Percentiles rank a stretch among this genome's conserved stretches.
Conservation (phyloP, 1,284 basidiomycete species). For the Rhodotorula sp. region DNA sequence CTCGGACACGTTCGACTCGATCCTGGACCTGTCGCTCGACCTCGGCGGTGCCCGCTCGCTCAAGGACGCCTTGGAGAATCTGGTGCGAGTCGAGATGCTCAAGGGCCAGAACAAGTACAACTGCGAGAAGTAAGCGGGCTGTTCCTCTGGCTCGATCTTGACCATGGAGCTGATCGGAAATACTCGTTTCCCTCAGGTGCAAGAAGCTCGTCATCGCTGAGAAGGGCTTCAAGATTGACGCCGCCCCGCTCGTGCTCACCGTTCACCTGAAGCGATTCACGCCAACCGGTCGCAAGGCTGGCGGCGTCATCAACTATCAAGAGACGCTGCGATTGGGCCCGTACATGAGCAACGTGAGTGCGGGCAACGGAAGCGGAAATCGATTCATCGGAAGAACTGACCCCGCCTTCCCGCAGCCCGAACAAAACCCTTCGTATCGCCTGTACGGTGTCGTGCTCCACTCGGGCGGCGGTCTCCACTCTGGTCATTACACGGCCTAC, state of each 20-base stretch:
- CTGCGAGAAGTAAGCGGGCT: slow-evolving; percentile 79
- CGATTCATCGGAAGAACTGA: background rate
- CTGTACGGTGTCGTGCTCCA: slow-evolving; percentile 93
- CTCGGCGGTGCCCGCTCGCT: slow-evolving; percentile 58
- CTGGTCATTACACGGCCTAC: slow-evolving; percentile 91
- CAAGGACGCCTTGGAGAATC: slow-evolving; percentile 74
- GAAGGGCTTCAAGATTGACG: slow-evolving; percentile 82
- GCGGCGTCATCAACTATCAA: slow-evolving; percentile 72
- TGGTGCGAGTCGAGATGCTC: slow-evolving; percentile 76
- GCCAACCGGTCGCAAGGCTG: slow-evolving; percentile 81
- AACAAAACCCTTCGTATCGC: slow-evolving; percentile 66
- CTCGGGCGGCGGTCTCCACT: slow-evolving; percentile 86
- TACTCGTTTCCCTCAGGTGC: slow-evolving; percentile 59
- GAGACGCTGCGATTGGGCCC: slow-evolving; percentile 72
- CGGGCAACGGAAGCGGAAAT: slow-evolving; percentile 1
- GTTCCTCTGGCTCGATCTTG: background rate
- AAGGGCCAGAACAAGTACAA: slow-evolving; percentile 95
- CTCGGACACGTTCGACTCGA: slow-evolving; percentile 94
- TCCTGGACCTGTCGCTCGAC: slow-evolving; percentile 89
- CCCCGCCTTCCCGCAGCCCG: background rate
- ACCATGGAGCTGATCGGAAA: background rate
- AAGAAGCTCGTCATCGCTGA: slow-evolving; percentile 81
- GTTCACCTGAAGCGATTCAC: slow-evolving; percentile 97
- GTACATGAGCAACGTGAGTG: slow-evolving; percentile 70
- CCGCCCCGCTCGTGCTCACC: slow-evolving; percentile 85